These are phyloP conservation scores for Ramaria sp. DNA, from an alignment of 768 basidiomycete species.

Conservation along the genomic window DNA sequence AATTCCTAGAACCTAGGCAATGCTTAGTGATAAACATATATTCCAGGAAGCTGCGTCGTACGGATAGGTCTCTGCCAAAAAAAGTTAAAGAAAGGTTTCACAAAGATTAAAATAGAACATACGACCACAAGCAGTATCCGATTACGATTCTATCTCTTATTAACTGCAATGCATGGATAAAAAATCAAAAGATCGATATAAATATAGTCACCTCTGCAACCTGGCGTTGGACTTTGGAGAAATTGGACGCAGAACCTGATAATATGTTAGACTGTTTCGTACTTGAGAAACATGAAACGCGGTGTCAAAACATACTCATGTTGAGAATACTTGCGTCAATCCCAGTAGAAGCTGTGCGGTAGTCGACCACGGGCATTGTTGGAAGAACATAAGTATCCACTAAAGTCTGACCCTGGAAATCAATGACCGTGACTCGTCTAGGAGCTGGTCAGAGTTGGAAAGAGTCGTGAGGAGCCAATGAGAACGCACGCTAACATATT, in stretches of 20 bases:
- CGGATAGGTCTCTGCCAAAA: neutral
- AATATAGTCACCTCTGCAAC: neutral
- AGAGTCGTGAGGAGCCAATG: conserved; percentile 3
- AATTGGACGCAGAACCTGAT: neutral
- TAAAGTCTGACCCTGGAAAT: conserved; percentile 38
- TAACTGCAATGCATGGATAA: neutral
- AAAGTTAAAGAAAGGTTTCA: neutral
- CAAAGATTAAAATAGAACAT: neutral
- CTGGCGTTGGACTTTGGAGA: neutral
- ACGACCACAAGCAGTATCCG: conserved; percentile 2
- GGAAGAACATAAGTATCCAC: conserved; percentile 60
- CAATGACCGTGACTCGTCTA: conserved; percentile 32
- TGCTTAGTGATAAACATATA: neutral
- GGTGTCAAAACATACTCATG: conserved; percentile 24
- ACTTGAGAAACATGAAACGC: neutral
- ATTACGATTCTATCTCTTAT: neutral
- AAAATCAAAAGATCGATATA: neutral
- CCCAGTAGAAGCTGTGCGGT: conserved; percentile 55
- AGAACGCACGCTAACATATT: conserved; percentile 67
- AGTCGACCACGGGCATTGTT: conserved; percentile 59
- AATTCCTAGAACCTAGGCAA: conserved; percentile 54
- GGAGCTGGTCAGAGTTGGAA: conserved; percentile 2
- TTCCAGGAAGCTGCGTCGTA: neutral
- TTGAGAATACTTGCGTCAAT: conserved; percentile 32
- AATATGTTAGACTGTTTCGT: neutral